A percentile compares a stretch with the other conserved stretches of the same genome.
Conservation (phyloP, 495 filamentous ascomycete genomes). For the Xylaria grammica region DNA sequence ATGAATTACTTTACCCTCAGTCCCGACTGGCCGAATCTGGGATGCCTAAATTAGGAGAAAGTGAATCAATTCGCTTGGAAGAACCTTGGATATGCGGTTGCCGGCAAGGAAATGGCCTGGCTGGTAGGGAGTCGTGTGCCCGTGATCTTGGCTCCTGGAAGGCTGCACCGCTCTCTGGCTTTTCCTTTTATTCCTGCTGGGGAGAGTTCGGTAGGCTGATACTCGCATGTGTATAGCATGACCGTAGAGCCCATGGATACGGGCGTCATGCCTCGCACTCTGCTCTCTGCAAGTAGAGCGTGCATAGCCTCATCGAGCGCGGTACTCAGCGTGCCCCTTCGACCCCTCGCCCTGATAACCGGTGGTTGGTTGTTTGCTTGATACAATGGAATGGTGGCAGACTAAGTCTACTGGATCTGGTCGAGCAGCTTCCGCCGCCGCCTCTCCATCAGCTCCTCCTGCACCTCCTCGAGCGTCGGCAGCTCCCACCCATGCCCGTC, state of each 20-base stretch:
- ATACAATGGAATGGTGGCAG: background rate
- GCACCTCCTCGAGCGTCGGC: conserved; percentile 86
- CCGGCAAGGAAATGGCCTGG: background rate
- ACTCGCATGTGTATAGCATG: background rate
- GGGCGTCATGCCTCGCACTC: background rate
- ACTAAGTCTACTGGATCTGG: conserved; percentile 37
- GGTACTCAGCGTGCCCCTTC: no score
- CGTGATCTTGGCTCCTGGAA: background rate
- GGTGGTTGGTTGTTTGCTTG: background rate
- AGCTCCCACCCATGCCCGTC: conserved; percentile 85
- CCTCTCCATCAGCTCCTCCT: conserved; percentile 89
- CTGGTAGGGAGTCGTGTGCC: background rate
- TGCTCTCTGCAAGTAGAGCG: no score
- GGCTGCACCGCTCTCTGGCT: no score
- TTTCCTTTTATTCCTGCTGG: background rate
- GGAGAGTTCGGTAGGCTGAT: background rate
- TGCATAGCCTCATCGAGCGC: no score
- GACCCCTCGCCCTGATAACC: background rate
- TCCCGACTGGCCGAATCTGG: background rate
- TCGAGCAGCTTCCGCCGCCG: conserved; percentile 81
- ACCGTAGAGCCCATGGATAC: background rate
- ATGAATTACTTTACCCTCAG: background rate
- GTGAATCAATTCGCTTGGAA: background rate
- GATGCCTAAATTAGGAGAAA: background rate
- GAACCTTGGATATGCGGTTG: background rate